A percentile compares a stretch with the other conserved stretches of the same genome.
Evolutionary conservation across 371 early-diverging fungal species (phyloP).

Genomic region (Rhizopus microsporus): DNA sequence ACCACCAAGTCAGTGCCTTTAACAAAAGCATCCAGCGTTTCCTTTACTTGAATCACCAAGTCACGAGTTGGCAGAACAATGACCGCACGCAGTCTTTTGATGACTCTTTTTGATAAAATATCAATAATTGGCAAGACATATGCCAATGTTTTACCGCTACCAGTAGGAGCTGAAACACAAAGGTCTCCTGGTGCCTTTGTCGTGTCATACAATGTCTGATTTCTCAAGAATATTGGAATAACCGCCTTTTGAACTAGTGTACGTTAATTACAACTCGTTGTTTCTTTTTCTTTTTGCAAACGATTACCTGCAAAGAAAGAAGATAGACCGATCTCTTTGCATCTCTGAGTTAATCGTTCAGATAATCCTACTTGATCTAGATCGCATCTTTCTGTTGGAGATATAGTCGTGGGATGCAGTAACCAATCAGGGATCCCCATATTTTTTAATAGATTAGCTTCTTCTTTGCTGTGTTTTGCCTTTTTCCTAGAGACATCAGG

Average conservation of each 20-base stretch:
- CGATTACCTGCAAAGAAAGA: conserved; percentile 78
- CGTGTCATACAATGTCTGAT: conserved; percentile 55
- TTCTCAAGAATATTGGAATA: conserved; percentile 73
- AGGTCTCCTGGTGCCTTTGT: conserved; percentile 70
- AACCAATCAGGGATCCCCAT: conserved; percentile 90
- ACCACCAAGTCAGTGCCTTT: conserved; percentile 76
- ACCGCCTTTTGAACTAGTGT: conserved; percentile 81
- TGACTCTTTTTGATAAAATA: conserved; percentile 67
- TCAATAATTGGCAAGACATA: conserved; percentile 95
- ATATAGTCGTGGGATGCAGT: conserved; percentile 73
- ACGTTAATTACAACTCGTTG: not conserved
- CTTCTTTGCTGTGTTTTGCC: conserved; percentile 38
- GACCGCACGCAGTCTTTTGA: conserved; percentile 81
- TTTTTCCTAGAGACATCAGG: conserved; percentile 36
- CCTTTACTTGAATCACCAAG: conserved; percentile 83
- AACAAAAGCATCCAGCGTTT: conserved; percentile 76
- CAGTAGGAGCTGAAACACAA: conserved; percentile 94
- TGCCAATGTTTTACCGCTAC: conserved; percentile 96
- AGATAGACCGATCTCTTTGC: conserved; percentile 63
- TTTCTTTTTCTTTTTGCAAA: not conserved
- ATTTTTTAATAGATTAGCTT: conserved; percentile 30
- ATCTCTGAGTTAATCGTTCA: conserved; percentile 57
- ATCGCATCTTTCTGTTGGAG: conserved; percentile 56
- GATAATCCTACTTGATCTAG: conserved; percentile 62
- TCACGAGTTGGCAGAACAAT: conserved; percentile 92